Base-by-base conservation (phyloP, 768 basidiomycete genomes). In the Austroboletus eburneus region DNA sequence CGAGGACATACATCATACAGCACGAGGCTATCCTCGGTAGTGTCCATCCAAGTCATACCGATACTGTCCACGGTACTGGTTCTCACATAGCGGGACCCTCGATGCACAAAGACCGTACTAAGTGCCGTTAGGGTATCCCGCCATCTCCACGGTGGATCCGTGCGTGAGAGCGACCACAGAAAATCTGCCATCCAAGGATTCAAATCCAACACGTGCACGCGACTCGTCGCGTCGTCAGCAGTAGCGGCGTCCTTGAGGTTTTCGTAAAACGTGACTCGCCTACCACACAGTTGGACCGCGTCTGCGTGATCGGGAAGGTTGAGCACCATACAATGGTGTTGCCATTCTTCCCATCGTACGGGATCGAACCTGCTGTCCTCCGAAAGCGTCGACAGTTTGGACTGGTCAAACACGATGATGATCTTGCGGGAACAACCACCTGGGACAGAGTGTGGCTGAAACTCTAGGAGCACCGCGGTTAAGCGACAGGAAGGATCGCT, bases 11-110 rank as follows among this genome's bases (percentile, higher is more conserved):
- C 81, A 51, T 80, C 60, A 50, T 81, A 71, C 43, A 84, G 57
- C 43, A 81, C 64, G 17, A 83, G 70, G 45, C 81, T 80, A 51
- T 84, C 81, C 58, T 83, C 81, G 10, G 78, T 83, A 33, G 74
- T 72, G 33, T 72, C 68, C 45, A 81, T 65, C 59, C 72, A 74
- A 29, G 79, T 74, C 43, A 82, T 70, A 29, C 62, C 65, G 40
- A 72, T 64, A 9, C 71, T 66, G 47, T 74, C 69, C 3, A 75
- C 72, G 14, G 74, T 77, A 43, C 69, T 68, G 13, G 64, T 68
- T 40, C 62, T 53, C 3, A 66, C 57, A 41, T 60, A 66, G 27
- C 44, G 54, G 14, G 56, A 44, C 24, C 51, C 57, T n/a, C 64
- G 53, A 45, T 57, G 55, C 38, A 23, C 43, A 43, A 68, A 59